Percentiles rank a stretch among this genome's conserved stretches.
These are phyloP conservation scores for Adansonia rubrostipa DNA, from an alignment of 441 rosid genomes.

Conservation along the genomic window DNA sequence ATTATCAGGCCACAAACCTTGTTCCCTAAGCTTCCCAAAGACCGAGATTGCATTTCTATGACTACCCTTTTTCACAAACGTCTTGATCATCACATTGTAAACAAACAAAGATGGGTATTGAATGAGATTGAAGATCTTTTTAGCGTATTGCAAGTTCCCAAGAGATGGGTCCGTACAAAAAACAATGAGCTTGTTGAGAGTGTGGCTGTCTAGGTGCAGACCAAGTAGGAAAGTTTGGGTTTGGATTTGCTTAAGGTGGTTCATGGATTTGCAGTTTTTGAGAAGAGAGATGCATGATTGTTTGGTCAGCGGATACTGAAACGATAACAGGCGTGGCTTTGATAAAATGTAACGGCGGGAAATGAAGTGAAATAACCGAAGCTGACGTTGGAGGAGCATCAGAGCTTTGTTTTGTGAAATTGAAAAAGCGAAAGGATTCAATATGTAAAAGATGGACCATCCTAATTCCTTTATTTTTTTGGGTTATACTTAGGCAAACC, in stretches of 20 bases:
- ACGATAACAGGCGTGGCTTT: not conserved
- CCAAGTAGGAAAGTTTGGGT: constrained; percentile 36
- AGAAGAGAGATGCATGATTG: constrained; percentile 31
- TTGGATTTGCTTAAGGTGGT: constrained; percentile 43
- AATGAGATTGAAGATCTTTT: constrained; percentile 24
- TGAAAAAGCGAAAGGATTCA: not conserved
- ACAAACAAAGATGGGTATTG: constrained; percentile 29
- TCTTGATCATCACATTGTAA: constrained; percentile 29
- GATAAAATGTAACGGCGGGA: constrained; percentile 15
- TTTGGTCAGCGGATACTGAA: constrained; percentile 6
- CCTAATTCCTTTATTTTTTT: too few species aligned
- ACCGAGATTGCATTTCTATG: constrained; percentile 19
- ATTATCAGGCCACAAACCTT: constrained; percentile 27
- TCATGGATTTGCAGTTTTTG: constrained; percentile 22
- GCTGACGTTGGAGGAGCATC: constrained; percentile 8
- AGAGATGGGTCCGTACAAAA: constrained; percentile 29
- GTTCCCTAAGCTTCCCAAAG: constrained; percentile 19
- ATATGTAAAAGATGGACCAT: too few species aligned
- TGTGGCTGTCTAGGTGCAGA: constrained; percentile 33
- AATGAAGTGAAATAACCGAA: constrained; percentile 1
- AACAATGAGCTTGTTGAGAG: constrained; percentile 35
- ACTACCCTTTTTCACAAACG: constrained; percentile 15
- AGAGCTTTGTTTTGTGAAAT: not conserved
- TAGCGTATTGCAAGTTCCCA: constrained; percentile 12
- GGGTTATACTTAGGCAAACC: too few species aligned